A percentile compares a stretch with the other conserved stretches of the same genome.
These are phyloP conservation scores for Tremella fuciformis DNA, from an alignment of 768 basidiomycete species.

Conservation along the genomic window DNA sequence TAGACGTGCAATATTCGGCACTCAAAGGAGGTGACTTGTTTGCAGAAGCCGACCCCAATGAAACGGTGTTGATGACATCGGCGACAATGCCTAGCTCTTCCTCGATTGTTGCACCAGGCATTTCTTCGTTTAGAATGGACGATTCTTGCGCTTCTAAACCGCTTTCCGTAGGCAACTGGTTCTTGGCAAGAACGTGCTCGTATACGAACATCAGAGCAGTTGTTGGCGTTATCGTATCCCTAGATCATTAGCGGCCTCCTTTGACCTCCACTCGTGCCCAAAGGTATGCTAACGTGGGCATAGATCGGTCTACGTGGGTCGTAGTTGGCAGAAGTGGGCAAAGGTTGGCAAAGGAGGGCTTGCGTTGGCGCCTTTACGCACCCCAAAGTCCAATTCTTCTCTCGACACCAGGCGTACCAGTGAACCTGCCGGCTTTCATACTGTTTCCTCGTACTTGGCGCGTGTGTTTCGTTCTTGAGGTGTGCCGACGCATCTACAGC, in stretches of 20 bases:
- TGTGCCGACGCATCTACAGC: too few relatives aligned
- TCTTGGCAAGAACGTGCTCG: neutral
- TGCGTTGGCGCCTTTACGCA: too few relatives aligned
- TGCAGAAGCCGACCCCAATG: neutral
- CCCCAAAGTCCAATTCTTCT: too few relatives aligned
- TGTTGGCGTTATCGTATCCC: neutral
- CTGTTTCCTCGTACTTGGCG: too few relatives aligned
- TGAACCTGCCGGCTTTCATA: too few relatives aligned
- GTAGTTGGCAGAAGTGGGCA: neutral
- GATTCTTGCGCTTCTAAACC: neutral
- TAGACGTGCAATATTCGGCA: neutral
- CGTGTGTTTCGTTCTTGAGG: too few relatives aligned
- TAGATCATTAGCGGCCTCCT: neutral
- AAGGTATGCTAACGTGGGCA: neutral
- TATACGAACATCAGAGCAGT: neutral
- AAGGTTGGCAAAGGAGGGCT: neutral
- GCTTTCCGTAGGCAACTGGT: neutral
- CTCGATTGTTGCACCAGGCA: neutral
- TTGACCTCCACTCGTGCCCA: neutral
- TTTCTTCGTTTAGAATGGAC: neutral
- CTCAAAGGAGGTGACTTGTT: neutral
- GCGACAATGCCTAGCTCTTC: neutral
- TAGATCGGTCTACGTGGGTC: neutral
- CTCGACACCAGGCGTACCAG: too few relatives aligned
- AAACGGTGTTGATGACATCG: neutral